These are phyloP conservation scores for Camptophora hylomeconis DNA, from an alignment of 2,329 filamentous ascomycete species.

Conservation along the genomic window DNA sequence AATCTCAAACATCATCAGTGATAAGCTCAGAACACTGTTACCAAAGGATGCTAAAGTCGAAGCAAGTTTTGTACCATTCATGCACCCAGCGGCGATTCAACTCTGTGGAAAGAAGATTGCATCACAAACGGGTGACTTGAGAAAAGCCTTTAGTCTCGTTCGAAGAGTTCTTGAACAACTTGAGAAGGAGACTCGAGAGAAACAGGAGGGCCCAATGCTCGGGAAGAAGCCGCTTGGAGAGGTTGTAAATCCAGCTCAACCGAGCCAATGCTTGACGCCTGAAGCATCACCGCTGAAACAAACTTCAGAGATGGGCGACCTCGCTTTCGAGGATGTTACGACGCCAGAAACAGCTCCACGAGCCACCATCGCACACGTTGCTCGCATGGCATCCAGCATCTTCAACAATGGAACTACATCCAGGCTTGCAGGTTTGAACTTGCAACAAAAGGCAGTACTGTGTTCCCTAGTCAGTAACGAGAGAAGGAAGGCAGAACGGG, in stretches of 20 bases:
- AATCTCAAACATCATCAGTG: slow-evolving; percentile 75
- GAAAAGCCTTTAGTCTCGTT: slow-evolving; percentile 91
- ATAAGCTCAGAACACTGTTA: slow-evolving; percentile 64
- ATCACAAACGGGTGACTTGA: slow-evolving; percentile 82
- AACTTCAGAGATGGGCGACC: slow-evolving; percentile 23
- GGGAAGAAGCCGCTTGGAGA: slow-evolving; percentile 68
- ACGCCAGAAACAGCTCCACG: slow-evolving; percentile 72
- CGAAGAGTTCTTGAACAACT: slow-evolving; percentile 79
- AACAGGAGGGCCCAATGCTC: slow-evolving; percentile 47
- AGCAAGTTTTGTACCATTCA: slow-evolving; percentile 61
- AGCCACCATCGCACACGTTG: slow-evolving; percentile 80
- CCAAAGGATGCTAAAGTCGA: slow-evolving; percentile 38
- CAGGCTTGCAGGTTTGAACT: slow-evolving; percentile 72
- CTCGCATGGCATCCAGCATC: slow-evolving; percentile 75
- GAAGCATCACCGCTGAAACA: slow-evolving; percentile 27
- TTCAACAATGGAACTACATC: slow-evolving; percentile 84
- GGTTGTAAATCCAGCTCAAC: slow-evolving; percentile 49
- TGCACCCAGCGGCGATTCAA: slow-evolving; percentile 87
- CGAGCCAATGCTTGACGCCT: slow-evolving; percentile 24
- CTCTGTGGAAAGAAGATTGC: slow-evolving; percentile 91
- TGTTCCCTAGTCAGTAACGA: slow-evolving; percentile 84
- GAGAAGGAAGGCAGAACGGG: slow-evolving; percentile 36
- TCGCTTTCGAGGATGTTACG: slow-evolving; percentile 40
- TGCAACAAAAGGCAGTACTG: slow-evolving; percentile 91
- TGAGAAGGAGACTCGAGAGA: slow-evolving; percentile 69